A percentile compares a stretch with the other conserved stretches of the same genome.
Evolutionary conservation across 306 rosid species (phyloP).

Genomic region (Arachis hypogaea): DNA sequence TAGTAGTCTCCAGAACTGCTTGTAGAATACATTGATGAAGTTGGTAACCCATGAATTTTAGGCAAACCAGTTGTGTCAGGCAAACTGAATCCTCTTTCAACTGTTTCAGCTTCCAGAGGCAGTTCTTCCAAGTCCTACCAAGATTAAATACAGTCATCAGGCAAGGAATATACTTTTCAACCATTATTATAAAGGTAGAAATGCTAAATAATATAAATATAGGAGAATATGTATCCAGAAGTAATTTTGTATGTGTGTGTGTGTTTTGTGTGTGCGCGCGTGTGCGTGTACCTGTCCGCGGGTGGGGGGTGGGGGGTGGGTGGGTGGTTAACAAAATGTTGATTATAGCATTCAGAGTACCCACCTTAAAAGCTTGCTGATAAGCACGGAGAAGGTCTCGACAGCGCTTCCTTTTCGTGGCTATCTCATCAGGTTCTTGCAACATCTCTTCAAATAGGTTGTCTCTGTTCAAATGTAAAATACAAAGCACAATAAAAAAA

Average conservation of each 20-base stretch:
- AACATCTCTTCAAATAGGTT: conserved; percentile 93
- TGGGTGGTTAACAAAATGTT: background rate
- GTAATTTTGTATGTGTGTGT: background rate
- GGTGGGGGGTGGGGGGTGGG: too few species aligned
- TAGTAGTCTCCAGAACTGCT: conserved; percentile 66
- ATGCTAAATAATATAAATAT: conserved; percentile 14
- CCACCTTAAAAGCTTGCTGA: conserved; percentile 92
- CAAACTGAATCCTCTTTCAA: conserved; percentile 83
- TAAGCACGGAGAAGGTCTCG: conserved; percentile 86
- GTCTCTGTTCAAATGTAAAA: conserved; percentile 63
- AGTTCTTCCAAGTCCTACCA: conserved; percentile 87
- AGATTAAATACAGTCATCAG: conserved; percentile 35
- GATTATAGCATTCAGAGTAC: conserved; percentile 21
- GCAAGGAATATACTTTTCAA: conserved; percentile 18
- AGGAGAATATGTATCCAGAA: background rate
- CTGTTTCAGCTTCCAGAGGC: conserved; percentile 93
- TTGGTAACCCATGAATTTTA: conserved; percentile 78
- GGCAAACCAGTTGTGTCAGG: conserved; percentile 90
- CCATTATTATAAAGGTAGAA: background rate
- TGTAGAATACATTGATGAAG: conserved; percentile 72
- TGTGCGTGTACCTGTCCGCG: too few species aligned
- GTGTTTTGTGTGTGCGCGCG: too few species aligned
- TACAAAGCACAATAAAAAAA: conserved; percentile 36
- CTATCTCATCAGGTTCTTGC: conserved; percentile 92
- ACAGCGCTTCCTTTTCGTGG: conserved; percentile 83